Base-by-base conservation (phyloP, 257 asterid genomes). In the Orobanche coerulescens region DNA sequence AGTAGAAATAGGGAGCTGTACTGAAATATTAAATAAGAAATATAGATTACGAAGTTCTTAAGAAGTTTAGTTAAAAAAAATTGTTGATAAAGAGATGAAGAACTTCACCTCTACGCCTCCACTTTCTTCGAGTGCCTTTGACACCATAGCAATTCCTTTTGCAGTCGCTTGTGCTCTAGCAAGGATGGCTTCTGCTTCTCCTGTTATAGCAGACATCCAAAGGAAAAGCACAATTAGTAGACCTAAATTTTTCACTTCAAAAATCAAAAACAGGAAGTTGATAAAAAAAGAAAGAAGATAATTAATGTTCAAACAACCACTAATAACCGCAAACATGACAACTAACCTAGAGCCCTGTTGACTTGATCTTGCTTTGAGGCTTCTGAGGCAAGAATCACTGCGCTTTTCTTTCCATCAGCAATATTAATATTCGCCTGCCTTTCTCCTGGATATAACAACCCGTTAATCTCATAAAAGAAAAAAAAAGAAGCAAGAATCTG, bases 161-260 rank as follows among this genome's bases (percentile, higher is more conserved):
- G 94, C 82, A 26, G 92, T 88, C 33, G 98, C 96, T 64, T 82
- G 76, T 64, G 96, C 86, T 72, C 77, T 79, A 54, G 92, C 95
- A 66, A 82, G 79, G 64, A 91, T 91, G 42, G 98, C 96, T 79
- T 85, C 87, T 47, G 98, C 98, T 73, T 92, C 98, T 69, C 95
- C 98, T 92, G 82, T 54, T 71, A 67, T 44, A 12, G 37, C 33
- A 54, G 7, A 69, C 43, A 42, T 16, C 23, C 53, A 40, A 67
- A 2, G 44, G 22, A 59, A 58, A 36, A 43, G 46, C n/a, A 25
- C 18, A 7, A n/a, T 9, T 40, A 16, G 47, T 16, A 6, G 26
- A 58, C 40, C 25, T 40, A 51, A 49, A 18, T 24, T 4, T n/a
- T 8, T 26, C 11, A 14, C 44, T 24, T 16, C 44, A 19, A 31